These are phyloP conservation scores for Lecanosticta acicola DNA, from an alignment of 2,329 filamentous ascomycete species.

Conservation along the genomic window DNA sequence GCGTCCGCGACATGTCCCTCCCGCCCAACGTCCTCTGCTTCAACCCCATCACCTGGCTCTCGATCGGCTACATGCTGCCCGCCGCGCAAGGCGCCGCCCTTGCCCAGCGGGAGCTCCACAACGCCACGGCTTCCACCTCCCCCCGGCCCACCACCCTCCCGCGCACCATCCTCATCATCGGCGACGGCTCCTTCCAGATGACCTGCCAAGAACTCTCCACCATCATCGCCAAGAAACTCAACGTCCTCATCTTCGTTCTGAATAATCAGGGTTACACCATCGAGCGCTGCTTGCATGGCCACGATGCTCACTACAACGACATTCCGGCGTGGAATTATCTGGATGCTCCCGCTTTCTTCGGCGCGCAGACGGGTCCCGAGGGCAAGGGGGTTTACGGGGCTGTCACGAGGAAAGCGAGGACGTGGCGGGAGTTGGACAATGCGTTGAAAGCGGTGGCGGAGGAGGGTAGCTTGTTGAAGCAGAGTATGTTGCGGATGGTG, in stretches of 20 bases:
- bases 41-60: conserved; percentile 69
- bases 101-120: conserved; percentile 37
- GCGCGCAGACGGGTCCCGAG: conserved; percentile 4
- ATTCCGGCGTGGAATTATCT: conserved; percentile 29
- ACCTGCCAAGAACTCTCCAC: conserved; percentile 62
- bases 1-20: conserved; percentile 80
- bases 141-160: neutral
- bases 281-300: conserved; percentile 44
- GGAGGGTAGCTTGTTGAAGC: neutral
- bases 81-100: conserved; percentile 64
- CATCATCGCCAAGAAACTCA: conserved; percentile 46
- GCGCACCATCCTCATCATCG: conserved; percentile 39
- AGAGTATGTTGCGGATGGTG: neutral
- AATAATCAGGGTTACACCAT: conserved; percentile 47
- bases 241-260: conserved; percentile 39
- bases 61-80: conserved; percentile 61
- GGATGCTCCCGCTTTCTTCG: conserved; percentile 12
- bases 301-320: conserved; percentile 21
- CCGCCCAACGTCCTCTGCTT: conserved; percentile 71
- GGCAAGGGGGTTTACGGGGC: neutral
- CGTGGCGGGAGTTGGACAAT: neutral
- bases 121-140: neutral
- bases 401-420: neutral
- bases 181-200: conserved; percentile 60
- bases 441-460: neutral